Percentiles rank a stretch among this genome's conserved stretches.
These are phyloP conservation scores for Talaromyces rugulosus DNA, from an alignment of 2,329 filamentous ascomycete genomes.

Conservation along the genomic window DNA sequence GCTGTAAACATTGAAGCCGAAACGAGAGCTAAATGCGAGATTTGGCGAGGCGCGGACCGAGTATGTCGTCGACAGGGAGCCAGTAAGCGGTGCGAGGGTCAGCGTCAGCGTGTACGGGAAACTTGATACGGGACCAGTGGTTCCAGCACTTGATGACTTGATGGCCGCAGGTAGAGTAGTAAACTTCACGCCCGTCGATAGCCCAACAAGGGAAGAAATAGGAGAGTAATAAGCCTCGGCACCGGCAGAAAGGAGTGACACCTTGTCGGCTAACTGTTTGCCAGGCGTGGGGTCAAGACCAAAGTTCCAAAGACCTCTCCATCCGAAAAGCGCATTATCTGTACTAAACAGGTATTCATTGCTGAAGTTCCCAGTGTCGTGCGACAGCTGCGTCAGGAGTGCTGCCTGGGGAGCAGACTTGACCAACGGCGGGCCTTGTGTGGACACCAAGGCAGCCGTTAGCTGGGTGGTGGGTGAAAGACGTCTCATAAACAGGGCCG, in stretches of 20 bases:
- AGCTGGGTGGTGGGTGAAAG: slow-evolving; percentile 74
- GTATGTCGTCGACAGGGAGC: slow-evolving; percentile 86
- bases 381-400: slow-evolving; percentile 47
- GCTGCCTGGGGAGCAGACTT: slow-evolving; percentile 43
- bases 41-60: slow-evolving; percentile 80
- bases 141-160: slow-evolving; percentile 21
- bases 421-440: slow-evolving; percentile 35
- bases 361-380: slow-evolving; percentile 81
- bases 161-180: slow-evolving; percentile 67
- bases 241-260: slow-evolving; percentile 82
- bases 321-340: slow-evolving; percentile 81
- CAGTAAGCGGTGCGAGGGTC: slow-evolving; percentile 91
- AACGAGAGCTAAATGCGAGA: slow-evolving; percentile 80
- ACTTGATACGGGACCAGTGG: slow-evolving; percentile 52
- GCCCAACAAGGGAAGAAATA: slow-evolving; percentile 86
- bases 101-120: slow-evolving; percentile 92
- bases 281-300: slow-evolving; percentile 52
- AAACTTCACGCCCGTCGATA: slow-evolving; percentile 85
- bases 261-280: slow-evolving; percentile 9
- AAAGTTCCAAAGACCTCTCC: slow-evolving; percentile 92
- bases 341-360: slow-evolving; percentile 89
- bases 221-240: slow-evolving; percentile 94
- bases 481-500: slow-evolving; percentile 77
- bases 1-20: slow-evolving; percentile 97
- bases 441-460: slow-evolving; percentile 59